Evolutionary conservation across 352 stramenopile genomes (phyloP).

Genomic region (Pythium brassicae): DNA sequence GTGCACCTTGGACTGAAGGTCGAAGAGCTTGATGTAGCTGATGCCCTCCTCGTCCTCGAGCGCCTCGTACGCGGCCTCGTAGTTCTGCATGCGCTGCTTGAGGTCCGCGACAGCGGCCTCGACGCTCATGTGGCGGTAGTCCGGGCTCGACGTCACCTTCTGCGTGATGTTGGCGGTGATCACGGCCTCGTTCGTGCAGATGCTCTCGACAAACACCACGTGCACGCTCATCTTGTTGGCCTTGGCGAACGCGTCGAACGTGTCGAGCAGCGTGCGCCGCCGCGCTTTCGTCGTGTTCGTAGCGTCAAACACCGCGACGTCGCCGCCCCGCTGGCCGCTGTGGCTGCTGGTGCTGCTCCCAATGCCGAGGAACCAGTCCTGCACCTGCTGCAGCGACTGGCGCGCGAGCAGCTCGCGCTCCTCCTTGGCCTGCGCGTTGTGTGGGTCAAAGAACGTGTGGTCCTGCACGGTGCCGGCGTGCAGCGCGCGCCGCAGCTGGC

Average conservation of each 20-base stretch:
- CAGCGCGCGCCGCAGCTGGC: slow-evolving; percentile 88
- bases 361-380: slow-evolving; percentile 49
- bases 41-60: slow-evolving; percentile 82
- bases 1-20: slow-evolving; percentile 85
- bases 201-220: slow-evolving; percentile 92
- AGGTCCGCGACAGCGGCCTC: slow-evolving; percentile 78
- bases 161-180: slow-evolving; percentile 82
- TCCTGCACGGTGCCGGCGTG: slow-evolving; percentile 56
- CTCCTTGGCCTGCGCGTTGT: slow-evolving; percentile 70
- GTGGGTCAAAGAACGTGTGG: slow-evolving; percentile 92
- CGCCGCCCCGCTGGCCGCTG: slow-evolving; percentile 31
- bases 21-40: slow-evolving; percentile 90
- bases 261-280: slow-evolving; percentile 48
- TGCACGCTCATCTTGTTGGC: slow-evolving; percentile 70
- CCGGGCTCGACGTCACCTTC: slow-evolving; percentile 69
- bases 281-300: slow-evolving; percentile 85
- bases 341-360: not conserved
- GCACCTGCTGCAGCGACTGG: slow-evolving; percentile 62
- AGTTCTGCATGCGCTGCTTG: slow-evolving; percentile 82
- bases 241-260: slow-evolving; percentile 53
- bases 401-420: slow-evolving; percentile 82
- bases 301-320: slow-evolving; percentile 89
- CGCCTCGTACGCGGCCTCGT: slow-evolving; percentile 83
- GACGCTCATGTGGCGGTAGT: slow-evolving; percentile 74
- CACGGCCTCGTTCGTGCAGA: slow-evolving; percentile 91